Conservation (phyloP, 352 stramenopile species). For the Pythium aristosporum region DNA sequence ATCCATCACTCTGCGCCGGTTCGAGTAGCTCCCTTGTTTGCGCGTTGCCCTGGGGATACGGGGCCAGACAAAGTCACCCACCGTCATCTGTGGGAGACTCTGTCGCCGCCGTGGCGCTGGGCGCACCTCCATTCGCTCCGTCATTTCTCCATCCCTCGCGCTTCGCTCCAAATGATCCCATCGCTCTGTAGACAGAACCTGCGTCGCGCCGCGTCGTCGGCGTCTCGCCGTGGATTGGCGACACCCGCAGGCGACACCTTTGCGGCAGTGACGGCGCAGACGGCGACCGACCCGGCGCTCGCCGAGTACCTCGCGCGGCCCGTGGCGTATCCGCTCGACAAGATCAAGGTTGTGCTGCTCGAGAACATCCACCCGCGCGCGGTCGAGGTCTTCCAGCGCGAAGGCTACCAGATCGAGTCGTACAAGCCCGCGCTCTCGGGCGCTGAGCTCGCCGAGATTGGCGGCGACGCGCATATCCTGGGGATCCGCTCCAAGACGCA, state of each 20-base stretch:
- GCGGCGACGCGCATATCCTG: constrained; percentile 73
- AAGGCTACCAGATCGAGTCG: constrained; percentile 76
- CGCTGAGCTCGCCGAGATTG: constrained; percentile 68
- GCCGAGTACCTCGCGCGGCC: constrained; percentile 56
- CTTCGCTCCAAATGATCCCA: constrained; percentile 36
- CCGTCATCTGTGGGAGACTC: not conserved
- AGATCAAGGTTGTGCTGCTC: constrained; percentile 82
- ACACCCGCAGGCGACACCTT: constrained; percentile 15
- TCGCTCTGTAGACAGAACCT: constrained; percentile 33
- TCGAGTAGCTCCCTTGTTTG: constrained; percentile 8
- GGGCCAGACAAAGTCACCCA: too few relatives aligned
- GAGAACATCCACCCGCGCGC: constrained; percentile 84
- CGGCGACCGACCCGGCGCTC: constrained; percentile 17
- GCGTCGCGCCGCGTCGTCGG: constrained; percentile 14
- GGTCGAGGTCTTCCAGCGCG: constrained; percentile 71
- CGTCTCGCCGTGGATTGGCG: constrained; percentile 31
- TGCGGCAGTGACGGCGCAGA: constrained; percentile 15
- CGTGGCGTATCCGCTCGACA: constrained; percentile 74
- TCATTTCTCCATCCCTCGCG: constrained; percentile 4
- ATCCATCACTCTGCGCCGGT: constrained; percentile 3
- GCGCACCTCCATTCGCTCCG: not conserved
- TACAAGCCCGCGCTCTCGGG: constrained; percentile 76
- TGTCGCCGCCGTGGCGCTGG: not conserved
- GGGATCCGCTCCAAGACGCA: constrained; percentile 85
- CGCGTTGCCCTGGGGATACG: constrained; percentile 11